These are phyloP conservation scores for Letharia lupina DNA, from an alignment of 495 filamentous ascomycete species.

Conservation along the genomic window DNA sequence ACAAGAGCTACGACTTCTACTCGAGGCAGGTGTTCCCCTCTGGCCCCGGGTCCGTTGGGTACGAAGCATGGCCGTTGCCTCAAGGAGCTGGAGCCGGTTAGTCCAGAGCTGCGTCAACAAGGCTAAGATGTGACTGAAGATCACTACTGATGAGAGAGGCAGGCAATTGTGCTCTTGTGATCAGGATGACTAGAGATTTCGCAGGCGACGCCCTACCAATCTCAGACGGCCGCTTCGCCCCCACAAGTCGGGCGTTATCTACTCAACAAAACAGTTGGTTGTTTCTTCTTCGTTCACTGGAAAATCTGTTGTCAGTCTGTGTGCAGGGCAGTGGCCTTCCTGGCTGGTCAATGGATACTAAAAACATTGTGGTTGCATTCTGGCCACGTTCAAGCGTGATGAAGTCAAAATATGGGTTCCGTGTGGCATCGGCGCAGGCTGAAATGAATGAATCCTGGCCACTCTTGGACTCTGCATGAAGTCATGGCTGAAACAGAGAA, in stretches of 20 bases:
- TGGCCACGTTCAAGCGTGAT: slow-evolving; percentile 9
- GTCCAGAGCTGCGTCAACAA: not conserved
- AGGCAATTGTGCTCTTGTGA: not conserved
- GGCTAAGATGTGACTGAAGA: too few species aligned
- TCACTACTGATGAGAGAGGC: not conserved
- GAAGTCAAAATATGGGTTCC: slow-evolving; percentile 2
- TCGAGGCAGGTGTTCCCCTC: not conserved
- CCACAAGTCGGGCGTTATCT: not conserved
- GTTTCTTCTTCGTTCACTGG: not conserved
- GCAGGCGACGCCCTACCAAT: not conserved
- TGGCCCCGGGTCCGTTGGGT: not conserved
- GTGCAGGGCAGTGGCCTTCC: not conserved
- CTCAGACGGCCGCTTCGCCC: not conserved
- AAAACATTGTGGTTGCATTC: slow-evolving; percentile 4
- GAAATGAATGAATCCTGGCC: not conserved
- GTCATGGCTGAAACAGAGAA: not conserved
- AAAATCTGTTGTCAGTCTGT: slow-evolving; percentile 3
- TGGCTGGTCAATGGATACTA: slow-evolving; percentile 6
- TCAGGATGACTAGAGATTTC: slow-evolving; percentile 14
- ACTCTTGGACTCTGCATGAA: not conserved
- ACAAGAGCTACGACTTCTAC: not conserved
- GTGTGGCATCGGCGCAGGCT: not conserved
- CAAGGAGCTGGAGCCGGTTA: slow-evolving; percentile 9
- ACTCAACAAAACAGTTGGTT: not conserved
- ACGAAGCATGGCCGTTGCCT: slow-evolving; percentile 1